Conservation (phyloP, 1,284 basidiomycete genomes). For the Agroathelia rolfsii region DNA sequence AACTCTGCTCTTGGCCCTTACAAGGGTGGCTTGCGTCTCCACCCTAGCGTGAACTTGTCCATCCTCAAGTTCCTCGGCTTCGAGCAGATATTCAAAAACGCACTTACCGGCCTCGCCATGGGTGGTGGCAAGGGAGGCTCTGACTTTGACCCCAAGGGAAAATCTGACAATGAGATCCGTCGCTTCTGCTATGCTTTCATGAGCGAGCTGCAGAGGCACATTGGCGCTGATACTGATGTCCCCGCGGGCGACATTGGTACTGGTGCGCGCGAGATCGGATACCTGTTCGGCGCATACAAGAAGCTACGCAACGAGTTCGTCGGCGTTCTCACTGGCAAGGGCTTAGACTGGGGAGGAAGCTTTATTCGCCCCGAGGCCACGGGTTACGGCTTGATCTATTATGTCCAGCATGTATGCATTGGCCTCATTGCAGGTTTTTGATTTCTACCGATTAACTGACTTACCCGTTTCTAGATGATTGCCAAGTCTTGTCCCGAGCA, state of each 20-base stretch:
- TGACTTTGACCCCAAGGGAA: conserved; percentile 80
- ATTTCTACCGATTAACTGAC: background rate
- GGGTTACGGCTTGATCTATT: conserved; percentile 75
- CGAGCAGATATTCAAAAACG: conserved; percentile 81
- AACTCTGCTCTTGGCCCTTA: conserved; percentile 79
- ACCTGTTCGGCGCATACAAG: conserved; percentile 71
- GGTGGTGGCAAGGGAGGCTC: conserved; percentile 67
- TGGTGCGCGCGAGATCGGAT: conserved; percentile 64
- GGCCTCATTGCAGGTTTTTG: background rate
- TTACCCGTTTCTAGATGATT: conserved; percentile 47
- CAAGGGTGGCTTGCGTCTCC: conserved; percentile 77
- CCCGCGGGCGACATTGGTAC: conserved; percentile 71
- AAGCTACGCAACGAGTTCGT: conserved; percentile 67
- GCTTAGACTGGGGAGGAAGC: conserved; percentile 64
- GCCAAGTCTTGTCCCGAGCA: conserved; percentile 37
- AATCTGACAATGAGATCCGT: conserved; percentile 68
- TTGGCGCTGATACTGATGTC: conserved; percentile 70
- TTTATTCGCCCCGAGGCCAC: conserved; percentile 68
- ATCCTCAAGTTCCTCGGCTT: conserved; percentile 84
- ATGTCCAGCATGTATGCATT: conserved; percentile 54
- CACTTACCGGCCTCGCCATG: conserved; percentile 70
- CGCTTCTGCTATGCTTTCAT: conserved; percentile 67
- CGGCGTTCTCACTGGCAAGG: conserved; percentile 75
- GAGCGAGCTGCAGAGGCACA: conserved; percentile 64
- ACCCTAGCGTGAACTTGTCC: conserved; percentile 76